A percentile compares a stretch with the other conserved stretches of the same genome.
phyloP scores from a whole-genome alignment of 768 basidiomycete species.

The Amyloporia xantha region DNA sequence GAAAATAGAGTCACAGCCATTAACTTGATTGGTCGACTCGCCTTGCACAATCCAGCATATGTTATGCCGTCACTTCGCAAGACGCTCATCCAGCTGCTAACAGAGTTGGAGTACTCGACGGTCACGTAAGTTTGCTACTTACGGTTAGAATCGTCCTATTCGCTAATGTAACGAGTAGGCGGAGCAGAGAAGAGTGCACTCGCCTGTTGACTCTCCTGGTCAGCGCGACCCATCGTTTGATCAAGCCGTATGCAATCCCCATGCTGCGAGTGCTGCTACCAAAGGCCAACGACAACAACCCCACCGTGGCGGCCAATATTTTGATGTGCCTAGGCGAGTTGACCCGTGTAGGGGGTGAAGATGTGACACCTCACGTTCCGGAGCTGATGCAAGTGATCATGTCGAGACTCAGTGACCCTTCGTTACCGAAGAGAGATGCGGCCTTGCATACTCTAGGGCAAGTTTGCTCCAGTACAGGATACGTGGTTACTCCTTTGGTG shows the following conservation, averaged over 20 bases:
- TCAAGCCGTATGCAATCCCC: slow-evolving; percentile 92
- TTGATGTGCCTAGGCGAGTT: slow-evolving; percentile 94
- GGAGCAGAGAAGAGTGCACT: slow-evolving; percentile 88
- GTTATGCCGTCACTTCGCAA: slow-evolving; percentile 97
- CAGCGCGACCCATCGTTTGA: slow-evolving; percentile 85
- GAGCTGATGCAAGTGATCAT: slow-evolving; percentile 90
- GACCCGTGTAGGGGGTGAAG: slow-evolving; percentile 89
- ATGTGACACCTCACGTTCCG: slow-evolving; percentile 74
- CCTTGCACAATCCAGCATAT: slow-evolving; percentile 94
- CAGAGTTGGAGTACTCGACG: slow-evolving; percentile 94
- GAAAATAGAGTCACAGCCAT: slow-evolving; percentile 92
- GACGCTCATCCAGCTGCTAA: slow-evolving; percentile 90
- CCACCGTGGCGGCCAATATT: slow-evolving; percentile 87
- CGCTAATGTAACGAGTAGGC: slow-evolving; percentile 36
- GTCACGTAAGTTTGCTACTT: slow-evolving; percentile 52
- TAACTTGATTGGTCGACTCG: slow-evolving; percentile 83
- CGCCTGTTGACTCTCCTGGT: slow-evolving; percentile 84
- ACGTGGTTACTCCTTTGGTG: slow-evolving; percentile 84
- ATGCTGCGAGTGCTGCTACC: slow-evolving; percentile 89
- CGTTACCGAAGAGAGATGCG: slow-evolving; percentile 85
- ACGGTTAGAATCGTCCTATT: background rate
- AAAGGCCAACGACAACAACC: slow-evolving; percentile 81
- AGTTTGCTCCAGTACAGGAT: slow-evolving; percentile 91
- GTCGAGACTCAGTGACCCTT: slow-evolving; percentile 82
- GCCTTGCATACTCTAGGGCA: slow-evolving; percentile 93